Base-by-base conservation (phyloP, 148 eudicot species). In the Arbutus unedo region DNA sequence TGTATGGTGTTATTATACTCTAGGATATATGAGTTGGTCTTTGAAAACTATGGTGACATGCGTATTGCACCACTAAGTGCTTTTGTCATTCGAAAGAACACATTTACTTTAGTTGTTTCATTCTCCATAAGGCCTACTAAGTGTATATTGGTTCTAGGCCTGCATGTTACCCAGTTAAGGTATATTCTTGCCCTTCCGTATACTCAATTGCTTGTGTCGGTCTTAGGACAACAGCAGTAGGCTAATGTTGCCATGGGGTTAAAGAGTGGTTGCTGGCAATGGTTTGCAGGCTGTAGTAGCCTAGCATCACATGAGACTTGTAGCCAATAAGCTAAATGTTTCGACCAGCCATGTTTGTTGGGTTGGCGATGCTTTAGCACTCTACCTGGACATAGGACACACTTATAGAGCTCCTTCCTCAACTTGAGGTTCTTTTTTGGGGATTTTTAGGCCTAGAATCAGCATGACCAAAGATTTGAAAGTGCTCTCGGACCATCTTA, bases 391-490 rank as follows among this genome's bases (percentile, higher is more conserved):
- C 67, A 10, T 57, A 62, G 67, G 67, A 19, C 23, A 62, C 4
- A 62, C 8, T 55, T 8, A 8, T 18, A 9, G 10, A 18, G 23
- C n/a, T n/a, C 25, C 25, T 18, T 18, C 67, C 23, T 62, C 5
- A 4, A 62, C 5, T 62, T 3, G 10, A 5, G 23, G 1, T 62
- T 62, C 25, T 62, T 21, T 18, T 18, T 23, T 9, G 5, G 67
- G 1, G n/a, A 62, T 23, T 62, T 62, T 62, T 62, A 57, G 67
- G 19, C 4, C 67, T 18, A 76, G 44, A 76, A 53, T 53, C 59
- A 53, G 45, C 62, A 76, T 53, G 47, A 76, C 45, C 59, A 76
- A 76, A 50, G 44, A 16, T n/a, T 50, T 76, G 79, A 53, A 25
- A 53, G 47, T 3, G 79, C 62, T 76, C 57, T 53, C 43, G 6